Evolutionary conservation across 2,329 filamentous ascomycete species (phyloP), one percentile per base, ranked within the genome.

Genomic region (Epichloe hybrida): DNA sequence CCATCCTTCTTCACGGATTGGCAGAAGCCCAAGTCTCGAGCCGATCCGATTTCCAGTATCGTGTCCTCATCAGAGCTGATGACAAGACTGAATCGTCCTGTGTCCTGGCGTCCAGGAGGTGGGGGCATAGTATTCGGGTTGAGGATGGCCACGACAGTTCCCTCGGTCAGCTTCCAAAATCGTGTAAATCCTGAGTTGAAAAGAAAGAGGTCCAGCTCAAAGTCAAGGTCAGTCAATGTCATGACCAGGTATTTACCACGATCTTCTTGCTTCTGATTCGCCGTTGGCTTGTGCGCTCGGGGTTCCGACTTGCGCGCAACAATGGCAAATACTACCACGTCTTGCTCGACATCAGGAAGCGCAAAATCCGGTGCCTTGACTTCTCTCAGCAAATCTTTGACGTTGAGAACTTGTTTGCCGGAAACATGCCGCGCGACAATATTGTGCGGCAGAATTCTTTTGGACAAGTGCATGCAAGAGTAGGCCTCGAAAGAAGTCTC

Each of bases 121-220:
- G 91, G 91, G 3, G 91, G 88, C 81, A 98, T 87, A 58, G 97
- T 84, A 17, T 75, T 81, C 1, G 93, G 93, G 62, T 98, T 98
- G 34, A 98, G 74, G 27, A 98, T 86, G 5, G 91, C 93, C 51
- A 98, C 74, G 1, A 97, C 77, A 0, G 90, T 96, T n/a, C 93
- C 93, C 2, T 88, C 79, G 0, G 83, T 83, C n/a, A 97, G 72
- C 63, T 95, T 95, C 84, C 91, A 97, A 70, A 93, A 98, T 50
- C 86, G 82, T 15, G 87, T 84, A 60, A 97, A 96, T 6, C 88
- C 94, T 0, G 84, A 82, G 59, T 87, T 86, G 67, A 98, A 98
- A 13, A 98, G 78, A 59, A 89, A 97, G 41, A 97, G 76, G 56
- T 97, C 90, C 12, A 98, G 67, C 59, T 95, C 88, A 80, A 83